Conservation (phyloP, 2,329 filamentous ascomycete species). For the Aspergillaceae sp. region DNA sequence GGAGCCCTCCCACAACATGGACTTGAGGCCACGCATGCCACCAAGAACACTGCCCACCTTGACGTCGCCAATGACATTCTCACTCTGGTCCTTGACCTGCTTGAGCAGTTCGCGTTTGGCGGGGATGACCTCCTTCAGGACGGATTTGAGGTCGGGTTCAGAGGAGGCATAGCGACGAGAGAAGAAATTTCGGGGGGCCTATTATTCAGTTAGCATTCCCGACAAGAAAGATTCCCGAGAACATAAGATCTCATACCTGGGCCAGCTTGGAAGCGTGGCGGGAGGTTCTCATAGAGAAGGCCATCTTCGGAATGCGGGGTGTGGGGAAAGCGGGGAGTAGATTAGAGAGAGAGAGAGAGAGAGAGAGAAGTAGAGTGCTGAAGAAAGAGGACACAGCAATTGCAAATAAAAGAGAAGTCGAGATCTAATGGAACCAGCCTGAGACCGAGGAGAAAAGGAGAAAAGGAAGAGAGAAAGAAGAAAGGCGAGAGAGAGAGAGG, state of each 20-base stretch:
- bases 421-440: background rate
- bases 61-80: constrained; percentile 80
- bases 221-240: background rate
- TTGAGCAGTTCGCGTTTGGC: constrained; percentile 89
- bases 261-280: constrained; percentile 31
- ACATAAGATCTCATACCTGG: constrained; percentile 19
- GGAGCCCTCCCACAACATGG: constrained; percentile 98
- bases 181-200: constrained; percentile 14
- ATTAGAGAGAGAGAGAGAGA: constrained; percentile 3
- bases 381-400: background rate
- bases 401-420: background rate
- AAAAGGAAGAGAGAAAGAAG: background rate
- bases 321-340: background rate
- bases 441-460: background rate
- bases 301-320: constrained; percentile 8
- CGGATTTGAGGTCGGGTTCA: constrained; percentile 83
- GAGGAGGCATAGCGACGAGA: constrained; percentile 47
- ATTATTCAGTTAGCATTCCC: background rate
- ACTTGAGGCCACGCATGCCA: constrained; percentile 94
- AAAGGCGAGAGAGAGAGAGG: background rate
- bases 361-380: background rate
- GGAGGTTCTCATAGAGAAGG: constrained; percentile 28
- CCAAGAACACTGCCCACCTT: constrained; percentile 91
- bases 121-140: constrained; percentile 74
- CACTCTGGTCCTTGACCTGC: constrained; percentile 77